Evolutionary conservation across 345 rosid genomes (phyloP), one percentile per base, ranked within the genome.

Genomic region (Acer saccharum): DNA sequence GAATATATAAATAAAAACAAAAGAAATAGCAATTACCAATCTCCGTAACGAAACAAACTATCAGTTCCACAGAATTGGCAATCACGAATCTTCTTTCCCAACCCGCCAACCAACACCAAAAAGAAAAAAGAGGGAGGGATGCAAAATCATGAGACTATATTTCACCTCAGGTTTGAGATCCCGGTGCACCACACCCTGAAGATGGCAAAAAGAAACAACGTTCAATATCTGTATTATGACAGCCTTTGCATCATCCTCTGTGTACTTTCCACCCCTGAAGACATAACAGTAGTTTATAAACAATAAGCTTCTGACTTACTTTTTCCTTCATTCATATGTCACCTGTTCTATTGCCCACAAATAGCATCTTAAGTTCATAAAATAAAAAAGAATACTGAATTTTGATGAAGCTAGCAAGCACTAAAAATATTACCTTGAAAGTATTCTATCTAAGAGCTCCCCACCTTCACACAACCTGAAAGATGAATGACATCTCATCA

Each of bases 121-220:
- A 14, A 39, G 20, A 61, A 62, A 62, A 17, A 10, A 54, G 50
- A 29, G 54, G 3, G 2, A 16, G 29, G 17, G 17, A n/a, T 54
- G 50, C 2, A 35, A 61, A 65, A 68, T 60, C 25, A 65, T 20
- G 64, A 57, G 35, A 65, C 77, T 35, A 16, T 39, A 65, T 68
- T 77, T 79, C 64, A 93, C 99, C 99, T 96, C 99, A 23, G 98
- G 99, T 88, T 96, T 96, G 50, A 96, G 94, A 88, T 96, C 99
- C 70, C 99, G 89, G 65, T 96, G 99, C 69, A 94, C 98, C 80
- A 96, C 99, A 63, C 99, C 99, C 78, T 95, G 99, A 13, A 95
- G 96, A 85, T 95, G 99, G 81, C 97, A 95, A 88, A 94, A 96
- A 0, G 98, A 87, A 77, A 94, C 97, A 83, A 96, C 93, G 83